Percentiles rank a stretch among this genome's conserved stretches.
Conservation (phyloP, 1,139 yeast genomes). For the Protomyces inundatus region DNA sequence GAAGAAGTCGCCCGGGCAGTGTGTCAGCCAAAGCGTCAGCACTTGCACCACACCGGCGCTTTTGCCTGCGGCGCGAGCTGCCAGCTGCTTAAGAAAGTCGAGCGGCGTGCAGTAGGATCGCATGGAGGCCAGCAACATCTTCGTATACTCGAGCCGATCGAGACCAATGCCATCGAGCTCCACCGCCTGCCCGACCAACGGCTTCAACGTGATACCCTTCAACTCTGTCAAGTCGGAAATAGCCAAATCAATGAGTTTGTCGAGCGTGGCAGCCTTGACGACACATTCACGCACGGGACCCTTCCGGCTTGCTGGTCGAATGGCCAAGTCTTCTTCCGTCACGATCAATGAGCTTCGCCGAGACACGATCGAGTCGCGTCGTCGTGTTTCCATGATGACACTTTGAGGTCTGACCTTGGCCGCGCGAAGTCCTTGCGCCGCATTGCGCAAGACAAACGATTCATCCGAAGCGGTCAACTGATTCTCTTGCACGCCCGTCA, state of each 20-base stretch:
- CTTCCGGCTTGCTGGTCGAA: not conserved
- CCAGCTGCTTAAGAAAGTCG: not conserved
- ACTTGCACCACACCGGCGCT: not conserved
- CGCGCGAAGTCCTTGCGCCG: slow-evolving; percentile 37
- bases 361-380: slow-evolving; percentile 14
- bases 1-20: not conserved
- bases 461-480: slow-evolving; percentile 38
- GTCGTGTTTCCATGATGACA: slow-evolving; percentile 11
- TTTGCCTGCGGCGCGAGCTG: not conserved
- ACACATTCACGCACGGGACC: slow-evolving; percentile 2
- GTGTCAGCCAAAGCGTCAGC: not conserved
- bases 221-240: slow-evolving; percentile 60
- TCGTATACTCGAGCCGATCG: slow-evolving; percentile 10
- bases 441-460: slow-evolving; percentile 53
- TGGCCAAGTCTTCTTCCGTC: not conserved
- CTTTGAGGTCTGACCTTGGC: slow-evolving; percentile 14
- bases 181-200: not conserved
- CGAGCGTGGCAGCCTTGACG: slow-evolving; percentile 57
- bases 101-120: slow-evolving; percentile 9
- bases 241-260: slow-evolving; percentile 55
- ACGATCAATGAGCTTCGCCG: slow-evolving; percentile 7
- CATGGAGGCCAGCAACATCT: slow-evolving; percentile 4
- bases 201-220: slow-evolving; percentile 44
- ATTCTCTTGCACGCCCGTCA: slow-evolving; percentile 54
- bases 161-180: not conserved